Conservation (phyloP, 2,329 filamentous ascomycete genomes). For the Diaporthe sp. region DNA sequence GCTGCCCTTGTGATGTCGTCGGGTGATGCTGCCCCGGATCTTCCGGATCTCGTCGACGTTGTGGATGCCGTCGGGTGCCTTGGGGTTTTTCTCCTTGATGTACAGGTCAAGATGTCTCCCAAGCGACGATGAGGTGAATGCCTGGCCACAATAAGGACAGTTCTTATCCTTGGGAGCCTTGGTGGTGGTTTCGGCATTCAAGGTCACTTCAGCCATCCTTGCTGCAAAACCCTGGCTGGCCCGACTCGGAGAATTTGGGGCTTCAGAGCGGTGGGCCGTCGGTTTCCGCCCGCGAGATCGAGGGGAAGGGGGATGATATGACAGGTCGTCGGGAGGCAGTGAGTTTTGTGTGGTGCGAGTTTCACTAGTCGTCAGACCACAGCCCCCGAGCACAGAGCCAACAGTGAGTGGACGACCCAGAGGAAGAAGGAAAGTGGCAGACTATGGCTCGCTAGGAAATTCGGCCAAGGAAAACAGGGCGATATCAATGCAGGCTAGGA, state of each 20-base stretch:
- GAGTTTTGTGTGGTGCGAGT: slow-evolving; percentile 1
- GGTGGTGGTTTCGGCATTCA: slow-evolving; percentile 54
- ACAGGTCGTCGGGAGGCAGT: slow-evolving; percentile 1
- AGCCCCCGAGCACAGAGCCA: not conserved
- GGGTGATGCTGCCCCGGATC: slow-evolving; percentile 86
- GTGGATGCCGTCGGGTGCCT: slow-evolving; percentile 87
- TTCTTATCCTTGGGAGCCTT: slow-evolving; percentile 83
- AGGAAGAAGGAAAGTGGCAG: not conserved
- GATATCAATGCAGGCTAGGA: not conserved
- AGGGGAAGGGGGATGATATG: not conserved
- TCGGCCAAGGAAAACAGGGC: not conserved
- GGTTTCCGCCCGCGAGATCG: slow-evolving; percentile 13
- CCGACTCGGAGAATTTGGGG: slow-evolving; percentile 9
- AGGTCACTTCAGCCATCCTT: slow-evolving; percentile 46
- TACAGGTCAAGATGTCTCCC: slow-evolving; percentile 95
- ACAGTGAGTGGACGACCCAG: not conserved
- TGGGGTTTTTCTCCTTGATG: slow-evolving; percentile 93
- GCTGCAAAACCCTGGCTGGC: slow-evolving; percentile 20
- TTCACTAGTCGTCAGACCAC: not conserved
- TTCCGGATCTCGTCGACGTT: slow-evolving; percentile 90
- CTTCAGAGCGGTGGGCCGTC: slow-evolving; percentile 9
- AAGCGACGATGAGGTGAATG: slow-evolving; percentile 93
- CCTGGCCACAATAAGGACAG: slow-evolving; percentile 89
- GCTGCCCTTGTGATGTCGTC: slow-evolving; percentile 81
- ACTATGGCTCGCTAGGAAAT: not conserved